These are phyloP conservation scores for Penicillium griseofulvum DNA, from an alignment of 2,329 filamentous ascomycete species.

Conservation along the genomic window DNA sequence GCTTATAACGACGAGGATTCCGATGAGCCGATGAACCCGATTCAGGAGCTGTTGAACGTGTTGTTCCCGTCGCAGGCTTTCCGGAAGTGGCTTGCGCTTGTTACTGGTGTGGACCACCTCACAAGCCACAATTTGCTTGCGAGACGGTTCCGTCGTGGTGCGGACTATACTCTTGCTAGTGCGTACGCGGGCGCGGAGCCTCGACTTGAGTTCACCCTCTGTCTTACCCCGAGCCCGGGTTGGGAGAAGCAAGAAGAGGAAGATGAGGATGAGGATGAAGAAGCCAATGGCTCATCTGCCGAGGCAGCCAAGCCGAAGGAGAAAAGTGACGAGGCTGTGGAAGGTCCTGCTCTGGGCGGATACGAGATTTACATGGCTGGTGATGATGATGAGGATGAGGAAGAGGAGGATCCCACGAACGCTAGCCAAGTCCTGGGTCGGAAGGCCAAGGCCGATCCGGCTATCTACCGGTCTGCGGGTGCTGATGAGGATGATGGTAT, in stretches of 20 bases:
- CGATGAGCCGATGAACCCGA: slow-evolving; percentile 51
- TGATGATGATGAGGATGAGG: slow-evolving; percentile 67
- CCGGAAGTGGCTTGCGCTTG: slow-evolving; percentile 81
- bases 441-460: slow-evolving; percentile 62
- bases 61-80: slow-evolving; percentile 84
- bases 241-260: slow-evolving; percentile 73
- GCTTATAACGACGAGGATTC: slow-evolving; percentile 33
- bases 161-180: slow-evolving; percentile 91
- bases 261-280: slow-evolving; percentile 50
- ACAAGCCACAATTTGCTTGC: slow-evolving; percentile 75
- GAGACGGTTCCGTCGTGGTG: slow-evolving; percentile 78
- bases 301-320: slow-evolving; percentile 36
- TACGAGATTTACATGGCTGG: slow-evolving; percentile 86
- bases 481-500: slow-evolving; percentile 71
- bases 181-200: slow-evolving; percentile 69
- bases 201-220: slow-evolving; percentile 81
- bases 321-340: slow-evolving; percentile 28
- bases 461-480: slow-evolving; percentile 73
- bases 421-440: slow-evolving; percentile 33
- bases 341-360: slow-evolving; percentile 47
- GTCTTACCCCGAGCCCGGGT: slow-evolving; percentile 77
- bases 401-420: slow-evolving; percentile 33
- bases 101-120: slow-evolving; percentile 67
- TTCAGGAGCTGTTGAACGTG: slow-evolving; percentile 75
- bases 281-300: slow-evolving; percentile 20